These are phyloP conservation scores for Vairimorpha necatrix DNA, from an alignment of 371 early-diverging fungal genomes.

Conservation along the genomic window DNA sequence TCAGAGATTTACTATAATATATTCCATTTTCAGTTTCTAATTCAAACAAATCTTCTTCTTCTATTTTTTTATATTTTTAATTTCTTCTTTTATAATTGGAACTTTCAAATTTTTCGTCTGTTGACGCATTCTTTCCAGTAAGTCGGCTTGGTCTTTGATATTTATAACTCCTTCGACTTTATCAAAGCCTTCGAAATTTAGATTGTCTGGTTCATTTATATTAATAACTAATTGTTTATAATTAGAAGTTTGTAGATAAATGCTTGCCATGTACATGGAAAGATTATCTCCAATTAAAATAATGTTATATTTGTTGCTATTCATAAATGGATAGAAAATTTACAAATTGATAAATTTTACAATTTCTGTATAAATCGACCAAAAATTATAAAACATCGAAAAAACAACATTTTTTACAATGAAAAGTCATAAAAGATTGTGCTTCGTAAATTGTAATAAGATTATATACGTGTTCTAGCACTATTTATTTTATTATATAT, in stretches of 20 bases:
- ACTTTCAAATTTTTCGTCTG: conserved; percentile 45
- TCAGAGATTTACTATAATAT: conserved; percentile 23
- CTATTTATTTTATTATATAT: too few relatives aligned
- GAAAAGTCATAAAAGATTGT: too few relatives aligned
- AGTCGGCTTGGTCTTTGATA: conserved; percentile 12
- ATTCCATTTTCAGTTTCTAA: not conserved
- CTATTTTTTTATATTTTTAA: not conserved
- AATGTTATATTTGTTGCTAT: not conserved
- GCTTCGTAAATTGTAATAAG: too few relatives aligned
- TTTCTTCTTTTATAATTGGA: conserved; percentile 5
- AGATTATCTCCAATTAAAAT: conserved; percentile 43
- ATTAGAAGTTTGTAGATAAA: conserved; percentile 53
- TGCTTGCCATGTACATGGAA: conserved; percentile 41
- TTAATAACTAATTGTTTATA: conserved; percentile 22
- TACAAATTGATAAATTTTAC: too few relatives aligned
- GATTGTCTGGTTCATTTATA: not conserved
- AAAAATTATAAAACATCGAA: too few relatives aligned
- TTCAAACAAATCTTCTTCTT: conserved; percentile 1
- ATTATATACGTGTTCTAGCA: too few relatives aligned
- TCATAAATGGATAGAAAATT: too few relatives aligned
- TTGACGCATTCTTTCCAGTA: conserved; percentile 3
- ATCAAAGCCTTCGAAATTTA: conserved; percentile 14
- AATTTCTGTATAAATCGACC: too few relatives aligned
- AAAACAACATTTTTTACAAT: too few relatives aligned
- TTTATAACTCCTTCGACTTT: conserved; percentile 28